These are phyloP conservation scores for Zygnema circumcarinatum DNA, from an alignment of 139 green algal genomes.

Conservation along the genomic window DNA sequence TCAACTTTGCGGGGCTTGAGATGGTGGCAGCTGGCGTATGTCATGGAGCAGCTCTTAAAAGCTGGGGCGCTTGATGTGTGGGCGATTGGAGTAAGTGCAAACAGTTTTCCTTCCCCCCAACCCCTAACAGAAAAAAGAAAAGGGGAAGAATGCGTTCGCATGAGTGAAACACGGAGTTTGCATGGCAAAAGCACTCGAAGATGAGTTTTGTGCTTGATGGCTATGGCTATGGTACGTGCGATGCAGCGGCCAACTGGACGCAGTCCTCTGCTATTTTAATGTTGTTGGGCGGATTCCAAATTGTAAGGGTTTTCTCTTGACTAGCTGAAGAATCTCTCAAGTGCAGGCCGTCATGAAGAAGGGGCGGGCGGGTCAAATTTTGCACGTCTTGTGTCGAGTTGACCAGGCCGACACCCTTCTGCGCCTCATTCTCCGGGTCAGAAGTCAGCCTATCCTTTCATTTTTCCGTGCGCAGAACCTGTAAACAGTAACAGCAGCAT, in stretches of 20 bases:
- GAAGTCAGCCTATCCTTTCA: neutral
- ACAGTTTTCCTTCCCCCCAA: too few relatives aligned
- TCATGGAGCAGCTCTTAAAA: conserved; percentile 19
- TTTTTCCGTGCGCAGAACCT: neutral
- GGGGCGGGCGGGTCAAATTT: conserved; percentile 16
- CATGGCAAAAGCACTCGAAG: neutral
- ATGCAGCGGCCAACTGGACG: neutral
- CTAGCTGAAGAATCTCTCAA: too few relatives aligned
- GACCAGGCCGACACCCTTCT: neutral
- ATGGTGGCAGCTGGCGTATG: conserved; percentile 34
- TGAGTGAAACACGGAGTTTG: neutral
- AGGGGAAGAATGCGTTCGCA: neutral
- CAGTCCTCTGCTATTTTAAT: neutral
- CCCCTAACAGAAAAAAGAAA: too few relatives aligned
- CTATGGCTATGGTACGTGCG: neutral
- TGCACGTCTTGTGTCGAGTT: conserved; percentile 22
- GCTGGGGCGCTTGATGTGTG: conserved; percentile 26
- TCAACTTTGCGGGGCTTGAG: too few relatives aligned
- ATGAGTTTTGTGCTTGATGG: neutral
- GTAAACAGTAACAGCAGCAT: neutral
- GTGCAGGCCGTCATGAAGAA: conserved; percentile 51
- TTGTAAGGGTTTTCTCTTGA: neutral
- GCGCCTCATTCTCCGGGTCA: neutral
- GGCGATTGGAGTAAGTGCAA: too few relatives aligned
- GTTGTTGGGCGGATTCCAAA: neutral